Evolutionary conservation across 2,329 filamentous ascomycete genomes (phyloP).

Genomic region (Diaporthe citri): DNA sequence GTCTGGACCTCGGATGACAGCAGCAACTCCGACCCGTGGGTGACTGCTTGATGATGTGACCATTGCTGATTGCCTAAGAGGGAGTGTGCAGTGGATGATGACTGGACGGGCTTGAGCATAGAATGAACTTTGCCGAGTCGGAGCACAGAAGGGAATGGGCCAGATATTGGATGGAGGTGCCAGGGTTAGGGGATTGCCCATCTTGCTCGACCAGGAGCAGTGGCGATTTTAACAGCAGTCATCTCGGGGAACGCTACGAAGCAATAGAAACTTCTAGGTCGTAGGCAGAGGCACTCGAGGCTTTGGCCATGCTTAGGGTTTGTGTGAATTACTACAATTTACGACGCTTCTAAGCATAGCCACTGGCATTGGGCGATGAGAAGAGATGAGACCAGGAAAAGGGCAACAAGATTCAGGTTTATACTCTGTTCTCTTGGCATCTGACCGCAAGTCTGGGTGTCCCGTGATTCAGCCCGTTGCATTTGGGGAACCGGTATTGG

Average conservation of each 20-base stretch:
- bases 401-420: conserved; percentile 12
- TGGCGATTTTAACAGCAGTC: conserved; percentile 5
- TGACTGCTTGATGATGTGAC: conserved; percentile 37
- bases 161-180: background rate
- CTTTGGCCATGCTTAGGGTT: background rate
- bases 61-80: conserved; percentile 41
- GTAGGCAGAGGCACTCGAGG: background rate
- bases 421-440: conserved; percentile 7
- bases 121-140: conserved; percentile 11
- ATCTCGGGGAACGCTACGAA: background rate
- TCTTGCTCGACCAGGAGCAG: background rate
- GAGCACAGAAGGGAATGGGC: background rate
- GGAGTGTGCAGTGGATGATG: background rate
- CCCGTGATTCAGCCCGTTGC: conserved; percentile 28
- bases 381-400: background rate
- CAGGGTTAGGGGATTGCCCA: conserved; percentile 12
- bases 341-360: background rate
- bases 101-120: background rate
- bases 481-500: background rate
- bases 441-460: conserved; percentile 26
- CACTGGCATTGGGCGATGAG: background rate
- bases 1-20: conserved; percentile 57
- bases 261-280: background rate
- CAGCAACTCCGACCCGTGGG: conserved; percentile 63
- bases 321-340: background rate